A percentile compares a stretch with the other conserved stretches of the same genome.
Conservation (phyloP, 2,329 filamentous ascomycete genomes). For the Cercospora janseana region DNA sequence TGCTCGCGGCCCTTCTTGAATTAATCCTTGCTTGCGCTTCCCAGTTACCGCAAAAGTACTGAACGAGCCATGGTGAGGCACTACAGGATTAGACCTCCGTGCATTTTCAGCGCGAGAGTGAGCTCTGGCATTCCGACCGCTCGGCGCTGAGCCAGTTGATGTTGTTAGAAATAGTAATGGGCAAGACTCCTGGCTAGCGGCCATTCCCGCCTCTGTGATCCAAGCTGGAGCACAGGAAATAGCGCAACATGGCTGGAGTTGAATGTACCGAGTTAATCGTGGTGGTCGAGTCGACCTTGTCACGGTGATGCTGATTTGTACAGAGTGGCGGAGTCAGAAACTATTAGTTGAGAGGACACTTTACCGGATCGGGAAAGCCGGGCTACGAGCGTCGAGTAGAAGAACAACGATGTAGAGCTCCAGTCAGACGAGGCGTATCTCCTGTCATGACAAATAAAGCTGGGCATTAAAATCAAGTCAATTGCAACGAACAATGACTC, state of each 20-base stretch:
- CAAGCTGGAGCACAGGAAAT: background rate
- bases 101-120: constrained; percentile 13
- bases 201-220: constrained; percentile 7
- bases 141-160: constrained; percentile 11
- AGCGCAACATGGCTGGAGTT: background rate
- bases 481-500: too few relatives aligned
- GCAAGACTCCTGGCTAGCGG: background rate
- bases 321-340: too few relatives aligned
- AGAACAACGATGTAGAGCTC: too few relatives aligned
- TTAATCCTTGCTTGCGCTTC: background rate
- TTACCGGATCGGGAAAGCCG: too few relatives aligned
- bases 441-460: too few relatives aligned
- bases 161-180: constrained; percentile 17
- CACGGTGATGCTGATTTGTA: too few relatives aligned
- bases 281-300: too few relatives aligned
- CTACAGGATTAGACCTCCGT: constrained; percentile 6
- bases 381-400: too few relatives aligned
- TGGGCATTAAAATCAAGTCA: too few relatives aligned
- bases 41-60: constrained; percentile 6
- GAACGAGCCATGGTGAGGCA: constrained; percentile 13
- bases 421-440: too few relatives aligned
- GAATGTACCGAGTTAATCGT: background rate
- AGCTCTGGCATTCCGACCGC: constrained; percentile 16
- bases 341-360: too few relatives aligned
- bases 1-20: background rate